Evolutionary conservation across 2,329 filamentous ascomycete species (phyloP), one percentile per base, ranked within the genome.

Genomic region (Aspergillus sp.): DNA sequence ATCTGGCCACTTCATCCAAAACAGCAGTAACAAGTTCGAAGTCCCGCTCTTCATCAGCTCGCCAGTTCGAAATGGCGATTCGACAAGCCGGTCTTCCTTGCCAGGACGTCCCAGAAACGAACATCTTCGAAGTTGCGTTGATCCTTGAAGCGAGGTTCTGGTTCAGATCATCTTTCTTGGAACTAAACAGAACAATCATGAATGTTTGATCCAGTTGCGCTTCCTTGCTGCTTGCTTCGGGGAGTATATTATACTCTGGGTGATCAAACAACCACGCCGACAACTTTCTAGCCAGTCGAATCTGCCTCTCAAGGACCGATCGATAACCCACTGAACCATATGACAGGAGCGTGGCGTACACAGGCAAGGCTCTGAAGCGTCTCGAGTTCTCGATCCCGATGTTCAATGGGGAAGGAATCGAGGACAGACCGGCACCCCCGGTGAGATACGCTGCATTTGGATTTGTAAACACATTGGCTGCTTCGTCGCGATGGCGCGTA

Each of bases 331-430:
- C 72, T 1, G 81, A 81, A 0, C 94, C 94, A 67, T 95, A 89
- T 51, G 89, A 88, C 20, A 89, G 73, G 2, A 97, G 82, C 0
- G 88, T 90, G 11, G 91, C 88, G 71, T 97, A 97, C 9, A 92
- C 90, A 0, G 94, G 93, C n/a, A 97, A 80, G 0, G 93, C 93
- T 55, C 94, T 86, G 79, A 97, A 96, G 6, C 93, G 88, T 45
- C 93, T 87, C 2, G 92, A 96, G 76, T 97, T 97, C 69, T 97
- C 93, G 20, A 97, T 81, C 20, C 92, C 92, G 58, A 95, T 86
- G 75, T 96, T 94, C 16, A 96, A 79, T 0, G 93, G 93, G 3
- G 90, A 93, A n/a, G 88, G 86, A 62, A 95, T 89, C 1, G 65
- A 69, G 56, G 74, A 69, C 52, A 70, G 62, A 59, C 71, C 68